Conservation (phyloP, 1,139 yeast species). For the Debaryomyces singareniensis region DNA sequence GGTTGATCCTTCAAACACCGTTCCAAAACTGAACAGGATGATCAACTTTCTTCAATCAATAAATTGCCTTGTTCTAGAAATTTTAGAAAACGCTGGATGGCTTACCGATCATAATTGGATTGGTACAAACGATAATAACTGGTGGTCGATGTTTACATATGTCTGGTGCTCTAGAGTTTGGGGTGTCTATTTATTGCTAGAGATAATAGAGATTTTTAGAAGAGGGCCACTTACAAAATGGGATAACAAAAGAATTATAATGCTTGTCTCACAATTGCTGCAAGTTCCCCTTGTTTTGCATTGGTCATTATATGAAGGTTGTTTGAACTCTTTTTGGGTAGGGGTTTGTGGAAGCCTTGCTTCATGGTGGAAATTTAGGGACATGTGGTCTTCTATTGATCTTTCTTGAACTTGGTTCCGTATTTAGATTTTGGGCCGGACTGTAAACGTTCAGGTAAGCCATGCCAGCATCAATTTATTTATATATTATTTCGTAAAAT, state of each 20-base stretch:
- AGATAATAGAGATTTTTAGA: conserved; percentile 38
- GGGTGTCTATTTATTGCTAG: conserved; percentile 47
- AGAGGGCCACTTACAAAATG: conserved; percentile 34
- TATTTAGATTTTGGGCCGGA: too few species aligned
- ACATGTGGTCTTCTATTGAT: conserved; percentile 33
- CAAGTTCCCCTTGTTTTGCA: conserved; percentile 53
- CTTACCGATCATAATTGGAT: conserved; percentile 51
- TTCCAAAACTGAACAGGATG: conserved; percentile 26
- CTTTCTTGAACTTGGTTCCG: too few species aligned
- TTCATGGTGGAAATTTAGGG: conserved; percentile 40
- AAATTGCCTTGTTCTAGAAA: conserved; percentile 41
- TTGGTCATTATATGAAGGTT: conserved; percentile 53
- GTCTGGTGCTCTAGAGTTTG: conserved; percentile 51
- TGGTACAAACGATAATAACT: conserved; percentile 35
- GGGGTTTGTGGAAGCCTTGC: conserved; percentile 44
- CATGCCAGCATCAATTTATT: too few species aligned
- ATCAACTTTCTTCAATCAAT: conserved; percentile 36
- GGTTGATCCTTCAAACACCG: conserved; percentile 17
- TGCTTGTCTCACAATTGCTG: conserved; percentile 32
- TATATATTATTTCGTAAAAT: too few species aligned
- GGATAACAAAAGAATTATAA: conserved; percentile 31
- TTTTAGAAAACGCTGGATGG: conserved; percentile 55
- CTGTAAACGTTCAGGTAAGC: too few species aligned
- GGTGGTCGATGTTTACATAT: conserved; percentile 41
- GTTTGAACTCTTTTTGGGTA: conserved; percentile 47